Percentiles rank a stretch among this genome's conserved stretches.
Conservation (phyloP, 1,139 yeast genomes). For the Sugiyamaella castrensis region DNA sequence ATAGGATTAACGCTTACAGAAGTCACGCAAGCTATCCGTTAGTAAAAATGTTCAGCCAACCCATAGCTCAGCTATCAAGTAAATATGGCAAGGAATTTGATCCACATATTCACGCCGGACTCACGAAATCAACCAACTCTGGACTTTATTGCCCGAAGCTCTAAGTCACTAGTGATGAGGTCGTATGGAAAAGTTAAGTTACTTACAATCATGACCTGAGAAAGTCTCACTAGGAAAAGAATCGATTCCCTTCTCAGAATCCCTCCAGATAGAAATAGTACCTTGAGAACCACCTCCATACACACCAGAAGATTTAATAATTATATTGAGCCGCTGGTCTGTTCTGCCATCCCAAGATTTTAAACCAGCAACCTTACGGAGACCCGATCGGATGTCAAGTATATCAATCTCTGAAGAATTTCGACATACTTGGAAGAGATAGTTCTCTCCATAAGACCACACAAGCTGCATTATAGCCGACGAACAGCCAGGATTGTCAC, state of each 20-base stretch:
- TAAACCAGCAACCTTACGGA: conserved; percentile 23
- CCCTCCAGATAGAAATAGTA: conserved; percentile 28
- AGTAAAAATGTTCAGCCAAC: conserved; percentile 17
- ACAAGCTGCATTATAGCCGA: conserved; percentile 34
- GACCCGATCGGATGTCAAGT: conserved; percentile 35
- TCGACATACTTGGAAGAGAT: conserved; percentile 30
- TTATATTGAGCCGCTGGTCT: conserved; percentile 33
- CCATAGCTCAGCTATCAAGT: too few relatives aligned
- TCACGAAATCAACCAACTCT: background rate
- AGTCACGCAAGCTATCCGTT: conserved; percentile 18
- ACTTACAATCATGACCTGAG: too few relatives aligned
- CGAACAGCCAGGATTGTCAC: conserved; percentile 4
- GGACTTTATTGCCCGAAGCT: too few relatives aligned
- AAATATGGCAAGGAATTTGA: too few relatives aligned
- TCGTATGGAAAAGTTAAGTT: too few relatives aligned
- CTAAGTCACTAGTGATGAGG: too few relatives aligned
- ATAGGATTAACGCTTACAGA: conserved; percentile 27
- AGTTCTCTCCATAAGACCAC: conserved; percentile 33
- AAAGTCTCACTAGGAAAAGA: conserved; percentile 8
- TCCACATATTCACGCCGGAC: too few relatives aligned
- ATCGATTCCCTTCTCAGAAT: conserved; percentile 31
- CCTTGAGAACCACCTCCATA: conserved; percentile 33
- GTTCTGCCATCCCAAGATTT: conserved; percentile 20
- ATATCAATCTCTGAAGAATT: conserved; percentile 27
- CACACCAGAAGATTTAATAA: conserved; percentile 25